Evolutionary conservation across 371 early-diverging fungal species (phyloP), one percentile per base, ranked within the genome.

Genomic region (Blastocladiella emersonii): DNA sequence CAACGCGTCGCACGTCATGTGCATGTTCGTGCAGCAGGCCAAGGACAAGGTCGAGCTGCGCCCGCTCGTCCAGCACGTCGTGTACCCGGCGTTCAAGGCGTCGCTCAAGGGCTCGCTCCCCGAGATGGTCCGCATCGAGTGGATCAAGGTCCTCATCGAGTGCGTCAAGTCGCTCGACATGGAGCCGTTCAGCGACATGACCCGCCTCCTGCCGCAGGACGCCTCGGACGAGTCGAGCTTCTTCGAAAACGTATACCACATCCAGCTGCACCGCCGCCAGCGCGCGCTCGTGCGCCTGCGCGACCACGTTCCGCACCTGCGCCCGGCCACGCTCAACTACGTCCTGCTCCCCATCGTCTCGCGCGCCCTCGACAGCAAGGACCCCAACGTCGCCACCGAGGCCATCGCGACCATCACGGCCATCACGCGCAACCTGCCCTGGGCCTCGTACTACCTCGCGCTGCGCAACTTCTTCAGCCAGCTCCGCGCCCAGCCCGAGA

Each of bases 251-350:
- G 79, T 95, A 61, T 82, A 88, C 66, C 98, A 98, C 68, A 79
- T 95, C 67, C 98, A 98, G 76, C 67, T 85, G 12, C 94, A 96
- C 71, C 87, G 95, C 63, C 89, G 97, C 62, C 66, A 83, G 21
- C 84, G 91, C 61, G 91, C 96, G 0, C 66, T 96, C 61, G 72
- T 74, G 53, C 83, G 92, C 32, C 79, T 97, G 62, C 35, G 39
- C 27, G 63, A 36, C 4, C n/a, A 32, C 13, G 37, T 23, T 1
- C 44, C 21, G 73, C 27, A 63, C 66, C 27, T 72, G 86, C 56
- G 77, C 32, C 67, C 82, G 3, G 61, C 76, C 3, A 85, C 81
- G 25, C 72, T 92, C 59, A 76, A 83, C 25, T 76, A 81, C 62
- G 78, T 95, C 51, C 88, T 98, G 63, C 69, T 94, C 2, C 95